Evolutionary conservation across 768 basidiomycete genomes (phyloP), one percentile per base, ranked within the genome.

Genomic region (Russula lepida): DNA sequence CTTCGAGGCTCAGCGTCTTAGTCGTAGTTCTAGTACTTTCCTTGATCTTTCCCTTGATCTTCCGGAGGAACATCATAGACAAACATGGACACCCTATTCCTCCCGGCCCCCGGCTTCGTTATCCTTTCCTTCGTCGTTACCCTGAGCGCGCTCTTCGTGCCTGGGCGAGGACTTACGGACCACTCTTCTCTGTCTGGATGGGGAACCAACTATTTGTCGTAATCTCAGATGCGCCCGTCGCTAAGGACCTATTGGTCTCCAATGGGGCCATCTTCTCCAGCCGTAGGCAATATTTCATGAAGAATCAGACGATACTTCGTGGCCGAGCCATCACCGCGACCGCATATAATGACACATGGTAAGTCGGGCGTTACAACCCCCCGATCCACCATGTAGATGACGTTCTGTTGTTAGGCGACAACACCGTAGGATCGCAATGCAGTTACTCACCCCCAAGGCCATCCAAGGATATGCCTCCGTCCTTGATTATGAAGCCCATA

Each of bases 181-280:
- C 76, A 1, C 54, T 80, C 9, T 78, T 75, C 63, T 79, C 79
- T 6, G 61, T 80, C 54, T 77, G 74, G 73, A 71, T 81, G 25
- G 79, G 79, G n/a, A 75, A 77, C 60, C 79, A 79, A 60, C 75
- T 78, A 21, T 77, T 79, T 63, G 72, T 81, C 49, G 70, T 78
- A 48, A 59, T 81, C 35, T 79, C 78, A 4, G 77, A 78, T 63
- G 73, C 78, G 11, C 69, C 71, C 21, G 71, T 79, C 17, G 78
- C 73, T 0, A 75, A 75, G 53, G 79, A 79, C 58, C 68, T 80
- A 27, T 68, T 79, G 67, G 74, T 79, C 25, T 74, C 73, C 21
- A 77, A 79, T 50, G 77, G 79, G 46, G 68, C 77, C 8, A 70
- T 76, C 21, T 80, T 79, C 64, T 79, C 79, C 27, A 76, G 75